A percentile compares a stretch with the other conserved stretches of the same genome.
phyloP scores from a whole-genome alignment of 2,329 filamentous ascomycete genomes.

The Pseudocercospora cruenta region DNA sequence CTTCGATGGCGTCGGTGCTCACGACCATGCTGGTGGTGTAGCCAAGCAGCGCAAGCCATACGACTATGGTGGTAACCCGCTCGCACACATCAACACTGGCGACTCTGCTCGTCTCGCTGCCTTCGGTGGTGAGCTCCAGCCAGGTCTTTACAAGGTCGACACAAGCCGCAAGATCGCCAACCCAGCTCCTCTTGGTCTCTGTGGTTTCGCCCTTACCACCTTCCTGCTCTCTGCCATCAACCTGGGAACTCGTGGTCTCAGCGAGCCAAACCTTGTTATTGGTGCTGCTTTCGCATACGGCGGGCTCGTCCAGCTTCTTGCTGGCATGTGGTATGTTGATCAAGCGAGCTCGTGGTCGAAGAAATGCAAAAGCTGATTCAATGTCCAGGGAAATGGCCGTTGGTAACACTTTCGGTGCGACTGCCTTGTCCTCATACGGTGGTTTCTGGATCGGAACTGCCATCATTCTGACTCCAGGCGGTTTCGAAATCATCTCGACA shows the following conservation, averaged over 20 bases:
- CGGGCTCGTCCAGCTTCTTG: slow-evolving; percentile 55
- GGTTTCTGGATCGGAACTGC: slow-evolving; percentile 66
- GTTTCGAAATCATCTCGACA: slow-evolving; percentile 52
- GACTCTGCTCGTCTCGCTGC: slow-evolving; percentile 52
- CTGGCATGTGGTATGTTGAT: slow-evolving; percentile 58
- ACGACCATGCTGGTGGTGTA: slow-evolving; percentile 42
- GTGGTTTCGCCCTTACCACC: slow-evolving; percentile 68
- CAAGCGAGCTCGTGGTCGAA: not conserved
- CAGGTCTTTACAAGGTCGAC: slow-evolving; percentile 50
- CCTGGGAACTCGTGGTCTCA: slow-evolving; percentile 48
- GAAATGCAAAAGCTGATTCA: not conserved
- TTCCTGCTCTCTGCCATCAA: slow-evolving; percentile 61
- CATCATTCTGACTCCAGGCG: slow-evolving; percentile 61
- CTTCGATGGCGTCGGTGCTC: slow-evolving; percentile 33
- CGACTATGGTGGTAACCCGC: slow-evolving; percentile 57
- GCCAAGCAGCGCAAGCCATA: slow-evolving; percentile 50
- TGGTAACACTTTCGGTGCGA: slow-evolving; percentile 67
- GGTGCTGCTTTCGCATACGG: slow-evolving; percentile 55
- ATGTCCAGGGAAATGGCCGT: slow-evolving; percentile 55
- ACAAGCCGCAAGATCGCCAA: slow-evolving; percentile 56
- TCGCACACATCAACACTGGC: slow-evolving; percentile 55
- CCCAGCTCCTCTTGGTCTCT: slow-evolving; percentile 63
- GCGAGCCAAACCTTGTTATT: slow-evolving; percentile 51
- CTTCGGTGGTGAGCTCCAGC: slow-evolving; percentile 58
- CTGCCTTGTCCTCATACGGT: slow-evolving; percentile 63